These are phyloP conservation scores for Tetrapisispora pingtungensis DNA, from an alignment of 805 yeast species.

Conservation along the genomic window DNA sequence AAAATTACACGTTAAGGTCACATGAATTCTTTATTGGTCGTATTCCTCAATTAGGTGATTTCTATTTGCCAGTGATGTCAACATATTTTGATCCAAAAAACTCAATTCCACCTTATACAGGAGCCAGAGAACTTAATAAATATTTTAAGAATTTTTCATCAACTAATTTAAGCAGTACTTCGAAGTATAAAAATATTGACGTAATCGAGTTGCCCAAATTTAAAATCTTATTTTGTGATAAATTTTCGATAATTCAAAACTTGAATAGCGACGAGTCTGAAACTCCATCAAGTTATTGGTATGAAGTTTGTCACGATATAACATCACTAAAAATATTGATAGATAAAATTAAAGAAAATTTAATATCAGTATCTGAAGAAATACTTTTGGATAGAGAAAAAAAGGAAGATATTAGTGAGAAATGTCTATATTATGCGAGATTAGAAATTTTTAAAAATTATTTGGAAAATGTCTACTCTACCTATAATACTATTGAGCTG, in stretches of 20 bases:
- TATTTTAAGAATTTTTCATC: slow-evolving; percentile 10
- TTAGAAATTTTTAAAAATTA: slow-evolving; percentile 13
- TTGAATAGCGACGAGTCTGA: slow-evolving; percentile 4
- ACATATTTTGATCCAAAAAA: slow-evolving; percentile 2
- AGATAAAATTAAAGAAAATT: slow-evolving; percentile 3
- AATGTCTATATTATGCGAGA: slow-evolving; percentile 4
- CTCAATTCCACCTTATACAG: slow-evolving; percentile 2
- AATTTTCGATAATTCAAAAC: slow-evolving; percentile 14
- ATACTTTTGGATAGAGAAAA: not conserved
- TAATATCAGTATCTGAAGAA: slow-evolving; percentile 1
- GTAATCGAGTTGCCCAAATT: slow-evolving; percentile 9
- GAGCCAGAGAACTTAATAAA: slow-evolving; percentile 9
- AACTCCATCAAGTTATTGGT: slow-evolving; percentile 11
- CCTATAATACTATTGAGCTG: slow-evolving; percentile 54
- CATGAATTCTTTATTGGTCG: slow-evolving; percentile 27
- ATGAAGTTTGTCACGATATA: slow-evolving; percentile 18
- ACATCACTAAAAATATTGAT: slow-evolving; percentile 13
- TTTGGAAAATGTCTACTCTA: slow-evolving; percentile 12
- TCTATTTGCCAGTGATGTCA: slow-evolving; percentile 22
- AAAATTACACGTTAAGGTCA: slow-evolving; percentile 19
- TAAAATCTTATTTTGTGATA: slow-evolving; percentile 19
- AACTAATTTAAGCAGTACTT: slow-evolving; percentile 7
- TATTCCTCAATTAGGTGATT: slow-evolving; percentile 26
- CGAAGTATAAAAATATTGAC: slow-evolving; percentile 14
- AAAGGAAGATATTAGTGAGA: not conserved